Base-by-base conservation (phyloP, 352 stramenopile genomes). In the Globisporangium uncinulatum region DNA sequence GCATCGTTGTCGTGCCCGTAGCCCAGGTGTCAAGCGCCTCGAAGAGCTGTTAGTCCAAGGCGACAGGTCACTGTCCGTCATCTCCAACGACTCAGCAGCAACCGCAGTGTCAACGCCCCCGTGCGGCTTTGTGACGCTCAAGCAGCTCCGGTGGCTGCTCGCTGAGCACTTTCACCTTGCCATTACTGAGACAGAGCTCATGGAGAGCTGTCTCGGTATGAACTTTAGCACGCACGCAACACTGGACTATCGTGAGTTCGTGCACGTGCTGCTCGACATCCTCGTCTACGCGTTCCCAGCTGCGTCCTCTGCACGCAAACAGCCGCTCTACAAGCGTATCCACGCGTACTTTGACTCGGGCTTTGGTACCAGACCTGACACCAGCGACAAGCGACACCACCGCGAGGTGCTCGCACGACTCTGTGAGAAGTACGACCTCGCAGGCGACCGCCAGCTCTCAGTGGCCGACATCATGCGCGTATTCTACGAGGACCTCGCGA, bases 161-260 rank as follows among this genome's bases (percentile, higher is more conserved):
- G 48, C 34, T 0, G 66, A 86, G 32, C 43, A 64, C 1, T 70
- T 83, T 14, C 36, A 67, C 1, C 24, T 82, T 3, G 50, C 72
- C 0, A 54, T 79, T 11, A 66, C 50, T 17, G 72, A 87, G 47
- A 55, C 54, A 0, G 51, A 61, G 15, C 57, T 89, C 11, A 73
- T 86, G 46, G 74, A 89, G 44, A 63, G 81, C 0, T 89, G 79
- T 53, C 57, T 89, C 32, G 79, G 79, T 8, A 76, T 89, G 63
- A 85, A 72, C 17, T 86, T 87, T 20, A 77, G 86, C 47, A 43
- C 62, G 1, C 67, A 80, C 17, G 76, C 66, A 7, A 72, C 76
- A 24, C 34, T 89, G 10, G 76, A 86, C 46, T 75, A 81, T 55
- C 68, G 56, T 10, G 74, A 85, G 29, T 73, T 86, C 24, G 53